phyloP scores from a whole-genome alignment of 2,329 filamentous ascomycete species.

The Neopestalotiopsis clavispora region DNA sequence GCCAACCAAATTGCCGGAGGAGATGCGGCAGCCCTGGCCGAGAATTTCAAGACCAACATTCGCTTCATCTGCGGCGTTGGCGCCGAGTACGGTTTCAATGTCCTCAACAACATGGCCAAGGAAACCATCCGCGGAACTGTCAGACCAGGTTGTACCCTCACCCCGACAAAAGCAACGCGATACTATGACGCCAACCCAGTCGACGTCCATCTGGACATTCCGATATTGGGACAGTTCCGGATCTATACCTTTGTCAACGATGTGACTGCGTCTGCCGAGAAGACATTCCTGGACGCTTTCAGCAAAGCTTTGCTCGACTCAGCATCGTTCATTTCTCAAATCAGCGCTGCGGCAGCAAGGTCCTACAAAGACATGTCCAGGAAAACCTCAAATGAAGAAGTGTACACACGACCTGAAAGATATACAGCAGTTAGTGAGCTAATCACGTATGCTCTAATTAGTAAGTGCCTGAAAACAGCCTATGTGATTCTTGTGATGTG shows the following conservation, averaged over 20 bases:
- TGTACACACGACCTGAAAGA: slow-evolving; percentile 69
- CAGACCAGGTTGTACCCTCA: slow-evolving; percentile 60
- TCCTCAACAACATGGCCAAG: slow-evolving; percentile 51
- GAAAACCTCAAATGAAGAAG: slow-evolving; percentile 62
- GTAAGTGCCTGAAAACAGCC: slow-evolving; percentile 43
- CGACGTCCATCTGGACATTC: slow-evolving; percentile 78
- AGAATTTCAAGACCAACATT: slow-evolving; percentile 73
- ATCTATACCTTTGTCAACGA: slow-evolving; percentile 74
- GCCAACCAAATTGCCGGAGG: slow-evolving; percentile 64
- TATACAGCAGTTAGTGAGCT: slow-evolving; percentile 72
- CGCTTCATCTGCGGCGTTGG: slow-evolving; percentile 77
- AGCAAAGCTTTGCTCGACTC: slow-evolving; percentile 57
- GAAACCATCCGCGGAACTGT: slow-evolving; percentile 48
- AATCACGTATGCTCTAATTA: slow-evolving; percentile 73
- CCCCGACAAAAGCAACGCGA: slow-evolving; percentile 73
- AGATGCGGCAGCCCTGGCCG: slow-evolving; percentile 65
- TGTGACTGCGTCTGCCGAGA: slow-evolving; percentile 53
- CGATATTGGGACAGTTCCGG: slow-evolving; percentile 77
- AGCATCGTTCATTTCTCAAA: slow-evolving; percentile 61
- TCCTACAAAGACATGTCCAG: slow-evolving; percentile 68
- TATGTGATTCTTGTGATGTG: slow-evolving; percentile 6
- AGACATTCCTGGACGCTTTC: slow-evolving; percentile 61
- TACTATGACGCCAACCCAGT: slow-evolving; percentile 81
- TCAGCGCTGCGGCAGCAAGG: slow-evolving; percentile 61
- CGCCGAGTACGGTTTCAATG: slow-evolving; percentile 61